A percentile compares a stretch with the other conserved stretches of the same genome.
These are phyloP conservation scores for Russula compacta DNA, from an alignment of 768 basidiomycete species.

Conservation along the genomic window DNA sequence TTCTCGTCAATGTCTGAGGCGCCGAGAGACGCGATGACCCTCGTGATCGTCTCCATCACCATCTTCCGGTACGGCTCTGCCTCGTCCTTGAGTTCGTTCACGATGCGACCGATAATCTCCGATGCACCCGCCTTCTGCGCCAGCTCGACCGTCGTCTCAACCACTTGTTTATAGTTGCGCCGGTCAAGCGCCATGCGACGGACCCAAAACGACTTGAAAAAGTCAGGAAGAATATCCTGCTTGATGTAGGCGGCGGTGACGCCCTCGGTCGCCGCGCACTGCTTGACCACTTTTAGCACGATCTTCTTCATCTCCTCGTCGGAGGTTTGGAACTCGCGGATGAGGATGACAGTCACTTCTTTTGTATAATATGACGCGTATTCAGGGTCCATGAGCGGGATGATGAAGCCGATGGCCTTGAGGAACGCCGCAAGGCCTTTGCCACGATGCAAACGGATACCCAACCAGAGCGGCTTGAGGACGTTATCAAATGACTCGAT, in stretches of 20 bases:
- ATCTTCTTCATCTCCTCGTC: slow-evolving; percentile 99
- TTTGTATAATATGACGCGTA: slow-evolving; percentile 99
- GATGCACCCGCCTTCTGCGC: slow-evolving; percentile 96
- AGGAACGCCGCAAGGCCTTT: slow-evolving; percentile 93
- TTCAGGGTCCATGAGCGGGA: slow-evolving; percentile 99
- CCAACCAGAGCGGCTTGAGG: slow-evolving; percentile 87
- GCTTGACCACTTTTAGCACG: slow-evolving; percentile 97
- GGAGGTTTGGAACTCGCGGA: slow-evolving; percentile 97
- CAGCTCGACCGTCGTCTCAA: slow-evolving; percentile 97
- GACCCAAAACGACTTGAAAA: slow-evolving; percentile 99
- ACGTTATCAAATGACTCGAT: slow-evolving; percentile 99
- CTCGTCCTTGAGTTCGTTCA: slow-evolving; percentile 86
- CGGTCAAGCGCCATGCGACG: slow-evolving; percentile 95
- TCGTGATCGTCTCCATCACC: slow-evolving; percentile 99
- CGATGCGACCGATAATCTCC: slow-evolving; percentile 84
- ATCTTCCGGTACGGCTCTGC: slow-evolving; percentile 94
- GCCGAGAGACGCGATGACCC: slow-evolving; percentile 86
- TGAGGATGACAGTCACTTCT: slow-evolving; percentile 93
- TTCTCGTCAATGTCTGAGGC: slow-evolving; percentile 98
- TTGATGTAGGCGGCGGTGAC: slow-evolving; percentile 94
- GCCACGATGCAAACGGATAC: slow-evolving; percentile 90
- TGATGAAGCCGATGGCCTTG: slow-evolving; percentile 98
- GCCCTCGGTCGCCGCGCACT: slow-evolving; percentile 97
- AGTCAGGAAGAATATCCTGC: slow-evolving; percentile 96
- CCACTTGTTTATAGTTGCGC: slow-evolving; percentile 93